These are phyloP conservation scores for Verticillium isaacii DNA, from an alignment of 2,329 filamentous ascomycete genomes.

Conservation along the genomic window DNA sequence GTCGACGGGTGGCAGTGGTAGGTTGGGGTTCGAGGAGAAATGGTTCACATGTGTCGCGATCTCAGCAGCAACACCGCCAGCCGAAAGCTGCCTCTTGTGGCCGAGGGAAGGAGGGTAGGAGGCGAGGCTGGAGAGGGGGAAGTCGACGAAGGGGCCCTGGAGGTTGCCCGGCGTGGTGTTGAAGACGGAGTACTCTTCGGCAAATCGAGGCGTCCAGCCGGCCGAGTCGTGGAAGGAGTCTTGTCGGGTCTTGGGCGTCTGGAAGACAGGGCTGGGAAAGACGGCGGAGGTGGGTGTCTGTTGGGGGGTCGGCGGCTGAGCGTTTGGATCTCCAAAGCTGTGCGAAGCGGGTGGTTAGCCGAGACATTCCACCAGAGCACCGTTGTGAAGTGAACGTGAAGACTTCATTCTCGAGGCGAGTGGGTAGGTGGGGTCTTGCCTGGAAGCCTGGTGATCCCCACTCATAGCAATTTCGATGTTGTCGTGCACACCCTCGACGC, in stretches of 20 bases:
- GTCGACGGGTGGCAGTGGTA: constrained; percentile 55
- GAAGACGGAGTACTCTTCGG: constrained; percentile 62
- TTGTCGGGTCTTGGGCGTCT: constrained; percentile 48
- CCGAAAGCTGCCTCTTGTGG: constrained; percentile 48
- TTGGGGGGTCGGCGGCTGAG: constrained; percentile 54
- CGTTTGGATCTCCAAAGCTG: constrained; percentile 61
- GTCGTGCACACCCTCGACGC: constrained; percentile 13
- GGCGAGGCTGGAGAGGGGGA: constrained; percentile 17
- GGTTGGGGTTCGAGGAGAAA: constrained; percentile 46
- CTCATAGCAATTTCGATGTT: constrained; percentile 52
- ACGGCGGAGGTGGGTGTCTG: constrained; percentile 50
- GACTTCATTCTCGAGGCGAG: constrained; percentile 1
- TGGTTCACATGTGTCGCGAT: constrained; percentile 60
- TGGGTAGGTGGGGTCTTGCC: constrained; percentile 32
- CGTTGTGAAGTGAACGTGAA: neutral
- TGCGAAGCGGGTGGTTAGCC: constrained; percentile 29
- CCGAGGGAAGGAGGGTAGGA: neutral
- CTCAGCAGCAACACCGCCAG: constrained; percentile 42
- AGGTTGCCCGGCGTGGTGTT: constrained; percentile 59
- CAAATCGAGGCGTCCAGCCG: constrained; percentile 57
- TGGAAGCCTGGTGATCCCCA: constrained; percentile 52
- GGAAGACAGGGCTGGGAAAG: constrained; percentile 51
- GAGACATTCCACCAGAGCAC: constrained; percentile 11
- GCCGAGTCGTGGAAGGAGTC: constrained; percentile 43
- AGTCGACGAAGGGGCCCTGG: constrained; percentile 42